Evolutionary conservation across 345 rosid species (phyloP), one percentile per base, ranked within the genome.

Genomic region (Linum trigynum): DNA sequence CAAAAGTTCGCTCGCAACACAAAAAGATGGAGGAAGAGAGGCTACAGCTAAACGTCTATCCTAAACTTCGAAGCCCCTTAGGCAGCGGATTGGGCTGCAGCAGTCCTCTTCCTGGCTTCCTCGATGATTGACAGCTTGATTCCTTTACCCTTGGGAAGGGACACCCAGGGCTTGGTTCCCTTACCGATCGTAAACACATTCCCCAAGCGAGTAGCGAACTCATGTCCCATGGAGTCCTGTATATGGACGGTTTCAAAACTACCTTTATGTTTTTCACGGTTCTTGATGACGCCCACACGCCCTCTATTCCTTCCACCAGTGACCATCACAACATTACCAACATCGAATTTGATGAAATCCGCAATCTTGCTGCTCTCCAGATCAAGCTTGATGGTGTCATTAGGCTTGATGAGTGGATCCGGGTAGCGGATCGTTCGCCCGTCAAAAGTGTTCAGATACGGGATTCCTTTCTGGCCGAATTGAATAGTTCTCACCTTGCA

Each of bases 251-350:
- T 89, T 69, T 89, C 95, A 55, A 89, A 87, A 78, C 85, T 87
- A 60, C 96, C 95, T 88, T 90, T 87, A 16, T 87, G 90, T 78
- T 90, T 90, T 72, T 90, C 97, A 56, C 95, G 67, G 81, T 74
- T 87, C 81, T 90, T 90, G 17, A 90, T 78, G 61, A 87, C 79
- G 39, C 97, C 97, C 7, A 85, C 95, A 64, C 95, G 86, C 38
- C 95, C 97, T 73, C 90, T 87, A 78, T 90, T 90, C 73, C 97
- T 84, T 3, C 97, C 97, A 7, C 95, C 97, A 0, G 97, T 90
- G 32, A 90, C 97, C 97, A 85, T 90, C 72, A 90, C 95, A 64
- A 90, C 95, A 59, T 90, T 90, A 11, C 59, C 59, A n/a, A 56
- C 59, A 56, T 56, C 59, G 5, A 56, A 56, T 16, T 56, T 56